Evolutionary conservation across 2,329 filamentous ascomycete genomes (phyloP).

Genomic region (Mycosphaerelloides madeirae): DNA sequence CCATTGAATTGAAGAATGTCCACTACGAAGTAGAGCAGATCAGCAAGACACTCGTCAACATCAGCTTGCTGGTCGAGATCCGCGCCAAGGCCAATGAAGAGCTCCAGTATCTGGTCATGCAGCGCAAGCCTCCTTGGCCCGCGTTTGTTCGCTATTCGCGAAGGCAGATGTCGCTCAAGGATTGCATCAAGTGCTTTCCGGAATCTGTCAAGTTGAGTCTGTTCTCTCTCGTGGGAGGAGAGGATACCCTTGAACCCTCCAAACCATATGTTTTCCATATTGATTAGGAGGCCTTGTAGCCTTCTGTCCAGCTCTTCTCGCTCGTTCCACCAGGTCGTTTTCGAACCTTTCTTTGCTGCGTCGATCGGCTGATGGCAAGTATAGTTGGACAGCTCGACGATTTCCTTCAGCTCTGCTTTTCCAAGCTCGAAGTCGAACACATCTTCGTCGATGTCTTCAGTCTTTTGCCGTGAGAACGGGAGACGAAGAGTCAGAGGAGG

Average conservation of each 20-base stretch:
- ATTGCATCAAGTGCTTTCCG: conserved; percentile 72
- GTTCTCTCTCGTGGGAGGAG: conserved; percentile 62
- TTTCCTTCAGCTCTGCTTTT: conserved; percentile 71
- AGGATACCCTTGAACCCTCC: conserved; percentile 95
- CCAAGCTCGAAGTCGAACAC: conserved; percentile 80
- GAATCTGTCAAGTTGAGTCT: conserved; percentile 67
- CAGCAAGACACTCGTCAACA: conserved; percentile 82
- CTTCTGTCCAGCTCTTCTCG: conserved; percentile 74
- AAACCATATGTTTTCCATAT: conserved; percentile 89
- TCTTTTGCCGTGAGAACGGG: conserved; percentile 76
- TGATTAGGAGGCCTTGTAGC: conserved; percentile 71
- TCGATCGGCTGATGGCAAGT: conserved; percentile 72
- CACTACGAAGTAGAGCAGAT: conserved; percentile 91
- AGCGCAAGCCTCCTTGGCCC: conserved; percentile 51
- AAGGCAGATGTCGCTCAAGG: conserved; percentile 80
- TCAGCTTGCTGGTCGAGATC: conserved; percentile 63
- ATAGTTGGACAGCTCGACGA: conserved; percentile 75
- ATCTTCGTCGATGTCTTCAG: conserved; percentile 72
- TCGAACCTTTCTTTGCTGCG: conserved; percentile 68
- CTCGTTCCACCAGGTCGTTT: conserved; percentile 83
- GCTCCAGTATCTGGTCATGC: conserved; percentile 68
- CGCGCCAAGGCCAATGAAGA: conserved; percentile 82
- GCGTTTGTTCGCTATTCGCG: conserved; percentile 57
- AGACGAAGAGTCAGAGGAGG: conserved; percentile 82
- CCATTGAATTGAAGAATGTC: conserved; percentile 96